These are phyloP conservation scores for Blastobotrys serpentis DNA, from an alignment of 1,139 yeast genomes.

Conservation along the genomic window DNA sequence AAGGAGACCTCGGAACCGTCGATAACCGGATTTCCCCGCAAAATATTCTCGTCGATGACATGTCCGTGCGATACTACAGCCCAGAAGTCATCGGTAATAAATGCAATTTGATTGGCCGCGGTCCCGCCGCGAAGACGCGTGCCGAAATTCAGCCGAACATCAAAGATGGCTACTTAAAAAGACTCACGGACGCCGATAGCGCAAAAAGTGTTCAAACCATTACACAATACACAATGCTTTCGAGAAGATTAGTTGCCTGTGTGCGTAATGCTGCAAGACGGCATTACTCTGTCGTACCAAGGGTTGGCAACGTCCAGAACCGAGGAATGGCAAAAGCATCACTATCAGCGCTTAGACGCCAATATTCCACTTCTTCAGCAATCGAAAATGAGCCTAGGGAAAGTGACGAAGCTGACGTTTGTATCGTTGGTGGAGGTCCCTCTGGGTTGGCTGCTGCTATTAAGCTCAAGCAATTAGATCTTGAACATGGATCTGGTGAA, in stretches of 20 bases:
- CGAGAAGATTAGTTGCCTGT: not conserved
- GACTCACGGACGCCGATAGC: slow-evolving; percentile 2
- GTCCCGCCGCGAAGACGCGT: not conserved
- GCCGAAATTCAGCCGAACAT: not conserved
- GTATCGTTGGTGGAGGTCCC: slow-evolving; percentile 97
- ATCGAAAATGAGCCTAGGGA: slow-evolving; percentile 57
- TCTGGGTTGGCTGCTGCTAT: slow-evolving; percentile 96
- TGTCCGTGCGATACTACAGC: not conserved
- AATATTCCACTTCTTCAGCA: not conserved
- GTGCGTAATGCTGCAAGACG: slow-evolving; percentile 2
- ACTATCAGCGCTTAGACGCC: not conserved
- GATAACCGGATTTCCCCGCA: not conserved
- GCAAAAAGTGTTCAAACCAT: not conserved
- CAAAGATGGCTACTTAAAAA: not conserved
- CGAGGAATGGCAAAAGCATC: not conserved
- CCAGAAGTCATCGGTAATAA: not conserved
- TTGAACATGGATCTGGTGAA: slow-evolving; percentile 62
- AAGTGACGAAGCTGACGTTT: slow-evolving; percentile 82
- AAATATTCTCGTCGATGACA: too few relatives aligned
- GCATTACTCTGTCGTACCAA: not conserved
- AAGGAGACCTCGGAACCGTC: not conserved
- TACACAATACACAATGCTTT: not conserved
- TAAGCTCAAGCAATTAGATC: slow-evolving; percentile 77
- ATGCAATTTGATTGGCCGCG: not conserved
- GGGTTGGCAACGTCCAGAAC: not conserved